These are phyloP conservation scores for Apiospora arundinis DNA, from an alignment of 2,329 filamentous ascomycete genomes.

Conservation along the genomic window DNA sequence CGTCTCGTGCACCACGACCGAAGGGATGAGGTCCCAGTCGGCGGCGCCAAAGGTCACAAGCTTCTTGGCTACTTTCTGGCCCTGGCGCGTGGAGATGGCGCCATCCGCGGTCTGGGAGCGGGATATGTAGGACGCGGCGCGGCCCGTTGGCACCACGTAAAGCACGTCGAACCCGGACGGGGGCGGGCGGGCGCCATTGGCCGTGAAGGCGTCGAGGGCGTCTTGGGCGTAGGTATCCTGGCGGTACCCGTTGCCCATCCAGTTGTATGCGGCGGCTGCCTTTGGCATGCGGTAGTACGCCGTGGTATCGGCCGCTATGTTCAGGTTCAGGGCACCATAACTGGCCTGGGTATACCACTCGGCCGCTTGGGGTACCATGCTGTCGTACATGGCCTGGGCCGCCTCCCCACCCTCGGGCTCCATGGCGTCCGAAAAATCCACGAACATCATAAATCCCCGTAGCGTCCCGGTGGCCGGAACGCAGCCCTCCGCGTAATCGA, in stretches of 20 bases:
- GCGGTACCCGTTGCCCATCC: constrained; percentile 29
- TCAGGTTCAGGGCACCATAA: constrained; percentile 31
- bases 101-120: constrained; percentile 36
- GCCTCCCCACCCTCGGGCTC: constrained; percentile 31
- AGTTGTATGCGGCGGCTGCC: constrained; percentile 33
- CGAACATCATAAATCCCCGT: constrained; percentile 34
- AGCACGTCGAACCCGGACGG: constrained; percentile 31
- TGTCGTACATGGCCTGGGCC: constrained; percentile 32
- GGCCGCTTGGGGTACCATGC: constrained; percentile 34
- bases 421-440: constrained; percentile 42
- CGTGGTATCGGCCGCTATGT: constrained; percentile 33
- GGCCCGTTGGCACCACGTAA: constrained; percentile 37
- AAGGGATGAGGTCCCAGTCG: constrained; percentile 28
- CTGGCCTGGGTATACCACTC: constrained; percentile 35
- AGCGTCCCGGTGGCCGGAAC: background rate
- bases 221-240: constrained; percentile 39
- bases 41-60: constrained; percentile 41
- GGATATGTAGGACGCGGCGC: constrained; percentile 36
- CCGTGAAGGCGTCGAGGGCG: constrained; percentile 32
- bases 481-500: background rate
- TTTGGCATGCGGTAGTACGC: constrained; percentile 37
- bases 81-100: constrained; percentile 33
- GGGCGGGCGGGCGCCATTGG: background rate
- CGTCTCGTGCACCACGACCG: constrained; percentile 1
- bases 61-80: background rate